These are phyloP conservation scores for Lichina pygmaea DNA, from an alignment of 495 filamentous ascomycete species.

Conservation along the genomic window DNA sequence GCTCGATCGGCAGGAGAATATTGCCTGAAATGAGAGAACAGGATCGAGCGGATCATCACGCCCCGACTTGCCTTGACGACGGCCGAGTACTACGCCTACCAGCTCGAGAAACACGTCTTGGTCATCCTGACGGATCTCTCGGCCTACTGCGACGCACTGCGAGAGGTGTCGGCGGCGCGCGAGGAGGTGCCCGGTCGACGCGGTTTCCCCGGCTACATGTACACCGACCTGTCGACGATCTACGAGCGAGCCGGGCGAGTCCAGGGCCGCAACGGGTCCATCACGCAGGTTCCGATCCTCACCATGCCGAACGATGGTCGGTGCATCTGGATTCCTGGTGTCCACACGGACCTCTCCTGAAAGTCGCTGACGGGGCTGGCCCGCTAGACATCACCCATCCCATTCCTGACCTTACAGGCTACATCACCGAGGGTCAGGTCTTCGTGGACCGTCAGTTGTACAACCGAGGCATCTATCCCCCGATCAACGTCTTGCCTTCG, in stretches of 20 bases:
- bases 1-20: neutral
- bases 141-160: slow-evolving; percentile 94
- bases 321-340: slow-evolving; percentile 1
- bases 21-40: slow-evolving; percentile 10
- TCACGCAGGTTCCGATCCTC: slow-evolving; percentile 95
- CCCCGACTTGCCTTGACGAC: slow-evolving; percentile 95
- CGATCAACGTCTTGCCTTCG: slow-evolving; percentile 96
- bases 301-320: slow-evolving; percentile 96
- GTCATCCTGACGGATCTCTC: slow-evolving; percentile 97
- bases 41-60: slow-evolving; percentile 99
- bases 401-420: slow-evolving; percentile 94
- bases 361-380: neutral
- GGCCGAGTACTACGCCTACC: slow-evolving; percentile 98
- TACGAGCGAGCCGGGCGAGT: slow-evolving; percentile 99
- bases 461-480: slow-evolving; percentile 94
- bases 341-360: slow-evolving; percentile 6
- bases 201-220: slow-evolving; percentile 99
- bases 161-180: slow-evolving; percentile 89
- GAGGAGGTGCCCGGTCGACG: slow-evolving; percentile 99
- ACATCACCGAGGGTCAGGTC: slow-evolving; percentile 98
- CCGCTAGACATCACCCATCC: slow-evolving; percentile 82
- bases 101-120: slow-evolving; percentile 97
- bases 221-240: slow-evolving; percentile 98
- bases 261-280: slow-evolving; percentile 86
- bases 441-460: slow-evolving; percentile 83